Evolutionary conservation across 371 early-diverging fungal species (phyloP).

Genomic region (Rhizopus arrhizus): DNA sequence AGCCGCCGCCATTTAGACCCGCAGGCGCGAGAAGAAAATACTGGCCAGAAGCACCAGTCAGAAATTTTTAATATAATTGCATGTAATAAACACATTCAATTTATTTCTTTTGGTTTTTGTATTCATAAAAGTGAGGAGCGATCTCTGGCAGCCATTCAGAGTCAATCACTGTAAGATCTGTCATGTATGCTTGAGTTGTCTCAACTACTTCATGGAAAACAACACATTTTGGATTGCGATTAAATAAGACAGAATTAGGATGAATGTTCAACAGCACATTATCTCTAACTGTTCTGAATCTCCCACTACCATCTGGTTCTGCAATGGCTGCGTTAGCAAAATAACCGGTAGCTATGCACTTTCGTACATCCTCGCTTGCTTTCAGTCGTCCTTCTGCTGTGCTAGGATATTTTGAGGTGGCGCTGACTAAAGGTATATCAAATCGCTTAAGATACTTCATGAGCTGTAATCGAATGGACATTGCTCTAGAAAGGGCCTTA

Average conservation of each 20-base stretch:
- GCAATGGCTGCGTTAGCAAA: slow-evolving; percentile 77
- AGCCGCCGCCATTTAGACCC: slow-evolving; percentile 46
- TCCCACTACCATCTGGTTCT: slow-evolving; percentile 62
- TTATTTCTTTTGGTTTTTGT: slow-evolving; percentile 28
- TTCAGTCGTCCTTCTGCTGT: slow-evolving; percentile 32
- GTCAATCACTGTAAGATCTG: slow-evolving; percentile 73
- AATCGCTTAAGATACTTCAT: slow-evolving; percentile 65
- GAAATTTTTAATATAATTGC: slow-evolving; percentile 10
- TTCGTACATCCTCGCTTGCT: slow-evolving; percentile 58
- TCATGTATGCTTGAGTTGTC: slow-evolving; percentile 74
- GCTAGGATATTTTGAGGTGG: slow-evolving; percentile 35
- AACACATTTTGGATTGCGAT: slow-evolving; percentile 75
- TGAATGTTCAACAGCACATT: slow-evolving; percentile 66
- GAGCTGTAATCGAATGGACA: slow-evolving; percentile 72
- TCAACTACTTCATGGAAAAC: slow-evolving; percentile 81
- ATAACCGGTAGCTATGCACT: slow-evolving; percentile 75
- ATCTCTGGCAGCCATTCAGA: slow-evolving; percentile 73
- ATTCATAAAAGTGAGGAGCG: slow-evolving; percentile 65
- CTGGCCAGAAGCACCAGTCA: slow-evolving; percentile 26
- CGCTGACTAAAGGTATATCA: slow-evolving; percentile 49
- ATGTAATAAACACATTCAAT: neutral
- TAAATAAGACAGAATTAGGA: slow-evolving; percentile 77
- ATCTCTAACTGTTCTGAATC: slow-evolving; percentile 67
- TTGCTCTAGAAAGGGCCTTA: slow-evolving; percentile 69
- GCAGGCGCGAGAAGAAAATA: slow-evolving; percentile 17